A percentile compares a stretch with the other conserved stretches of the same genome.
These are phyloP conservation scores for Phalaenopsis aphrodite DNA, from an alignment of 106 monocot genomes.

Conservation along the genomic window DNA sequence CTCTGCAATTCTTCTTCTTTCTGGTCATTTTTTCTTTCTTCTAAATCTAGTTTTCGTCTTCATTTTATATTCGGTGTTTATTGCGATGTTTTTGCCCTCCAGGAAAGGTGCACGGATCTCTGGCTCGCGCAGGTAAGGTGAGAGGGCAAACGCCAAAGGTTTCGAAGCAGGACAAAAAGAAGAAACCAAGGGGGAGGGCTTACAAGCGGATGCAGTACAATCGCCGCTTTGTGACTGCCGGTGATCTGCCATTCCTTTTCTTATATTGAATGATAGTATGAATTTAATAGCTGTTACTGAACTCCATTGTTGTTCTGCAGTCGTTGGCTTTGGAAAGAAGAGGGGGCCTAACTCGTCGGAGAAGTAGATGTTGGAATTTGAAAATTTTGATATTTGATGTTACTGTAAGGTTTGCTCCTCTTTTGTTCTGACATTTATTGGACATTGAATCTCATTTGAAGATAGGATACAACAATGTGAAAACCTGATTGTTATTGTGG, in stretches of 20 bases:
- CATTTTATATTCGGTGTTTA: not conserved
- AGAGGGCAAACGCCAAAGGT: slow-evolving; percentile 62
- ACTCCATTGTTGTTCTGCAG: slow-evolving; percentile 2
- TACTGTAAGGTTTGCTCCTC: not conserved
- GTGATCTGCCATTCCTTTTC: not conserved
- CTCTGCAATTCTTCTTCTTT: not conserved
- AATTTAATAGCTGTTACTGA: not conserved
- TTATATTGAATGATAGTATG: not conserved
- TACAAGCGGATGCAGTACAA: slow-evolving; percentile 59
- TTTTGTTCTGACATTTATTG: not conserved
- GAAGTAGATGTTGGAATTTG: slow-evolving; percentile 14
- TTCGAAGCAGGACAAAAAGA: slow-evolving; percentile 64
- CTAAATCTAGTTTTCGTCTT: not conserved
- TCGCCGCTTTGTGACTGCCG: slow-evolving; percentile 51
- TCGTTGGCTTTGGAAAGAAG: slow-evolving; percentile 32
- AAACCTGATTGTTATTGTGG: not conserved
- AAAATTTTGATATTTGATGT: not conserved
- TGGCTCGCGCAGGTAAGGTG: slow-evolving; percentile 56
- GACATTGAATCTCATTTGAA: not conserved
- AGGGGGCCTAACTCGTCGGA: slow-evolving; percentile 31
- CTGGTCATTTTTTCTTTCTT: not conserved
- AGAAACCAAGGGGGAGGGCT: slow-evolving; percentile 52
- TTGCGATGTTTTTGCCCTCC: not conserved
- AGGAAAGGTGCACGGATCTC: slow-evolving; percentile 61
- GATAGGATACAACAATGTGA: not conserved